These are phyloP conservation scores for Cutaneotrichosporon cavernicola DNA, from an alignment of 1,284 basidiomycete genomes.

Conservation along the genomic window DNA sequence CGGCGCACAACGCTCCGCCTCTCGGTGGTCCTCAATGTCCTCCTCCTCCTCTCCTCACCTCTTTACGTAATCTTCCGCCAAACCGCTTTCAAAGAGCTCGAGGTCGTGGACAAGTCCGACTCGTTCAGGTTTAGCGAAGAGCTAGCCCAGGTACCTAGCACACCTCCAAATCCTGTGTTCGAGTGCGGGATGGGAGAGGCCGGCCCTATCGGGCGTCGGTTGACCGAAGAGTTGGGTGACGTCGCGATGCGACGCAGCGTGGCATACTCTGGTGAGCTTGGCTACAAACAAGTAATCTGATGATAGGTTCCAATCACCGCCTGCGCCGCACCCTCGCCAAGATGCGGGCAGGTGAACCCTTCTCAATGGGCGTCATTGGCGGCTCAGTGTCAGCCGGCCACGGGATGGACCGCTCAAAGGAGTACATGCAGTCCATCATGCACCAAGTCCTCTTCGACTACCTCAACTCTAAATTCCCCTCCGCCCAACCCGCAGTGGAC, in stretches of 20 bases:
- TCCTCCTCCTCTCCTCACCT: conserved; percentile 9
- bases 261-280: background rate
- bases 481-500: conserved; percentile 6
- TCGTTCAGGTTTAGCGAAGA: background rate
- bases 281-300: background rate
- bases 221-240: conserved; percentile 14
- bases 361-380: conserved; percentile 33
- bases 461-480: conserved; percentile 41
- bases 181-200: conserved; percentile 14
- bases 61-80: conserved; percentile 6
- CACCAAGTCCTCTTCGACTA: conserved; percentile 44
- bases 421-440: conserved; percentile 34
- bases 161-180: background rate
- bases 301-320: conserved; percentile 28
- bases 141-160: background rate
- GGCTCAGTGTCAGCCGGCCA: conserved; percentile 42
- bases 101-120: background rate
- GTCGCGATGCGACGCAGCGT: conserved; percentile 12
- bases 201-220: conserved; percentile 3
- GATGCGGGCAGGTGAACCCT: conserved; percentile 30
- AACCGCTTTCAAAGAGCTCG: background rate
- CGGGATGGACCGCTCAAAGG: conserved; percentile 24
- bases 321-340: conserved; percentile 30
- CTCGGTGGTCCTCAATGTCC: conserved; percentile 17
- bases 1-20: conserved; percentile 14